These are phyloP conservation scores for Salicornia ramosissima DNA, from an alignment of 148 eudicot genomes.

Conservation along the genomic window DNA sequence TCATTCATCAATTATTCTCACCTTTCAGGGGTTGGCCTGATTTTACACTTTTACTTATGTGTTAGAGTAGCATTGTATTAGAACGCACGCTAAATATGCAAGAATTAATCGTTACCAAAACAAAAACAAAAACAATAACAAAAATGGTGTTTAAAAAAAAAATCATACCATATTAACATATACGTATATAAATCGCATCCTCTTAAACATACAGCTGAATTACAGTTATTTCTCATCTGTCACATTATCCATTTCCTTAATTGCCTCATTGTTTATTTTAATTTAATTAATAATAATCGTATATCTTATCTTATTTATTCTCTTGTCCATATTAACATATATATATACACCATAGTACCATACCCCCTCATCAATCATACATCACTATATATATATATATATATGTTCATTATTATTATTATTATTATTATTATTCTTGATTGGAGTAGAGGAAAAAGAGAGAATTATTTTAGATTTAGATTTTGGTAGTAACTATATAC, in stretches of 20 bases:
- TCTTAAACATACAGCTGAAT: slow-evolving; percentile 11
- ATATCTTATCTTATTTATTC: not conserved
- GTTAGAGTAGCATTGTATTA: no score
- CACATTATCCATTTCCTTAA: slow-evolving; percentile 10
- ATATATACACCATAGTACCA: no score
- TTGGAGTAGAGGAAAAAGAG: not conserved
- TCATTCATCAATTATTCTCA: no score
- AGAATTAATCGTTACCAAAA: no score
- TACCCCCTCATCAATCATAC: no score
- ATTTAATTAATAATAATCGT: not conserved
- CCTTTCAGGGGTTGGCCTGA: no score
- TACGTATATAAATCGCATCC: not conserved
- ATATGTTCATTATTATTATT: not conserved
- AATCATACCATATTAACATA: not conserved
- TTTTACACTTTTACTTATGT: no score
- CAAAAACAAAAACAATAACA: no score
- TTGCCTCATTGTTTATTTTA: not conserved
- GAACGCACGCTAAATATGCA: no score
- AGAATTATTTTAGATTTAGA: not conserved
- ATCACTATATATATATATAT: not conserved
- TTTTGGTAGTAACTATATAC: no score
- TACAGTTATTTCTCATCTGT: slow-evolving; percentile 18
- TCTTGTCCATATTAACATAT: no score
- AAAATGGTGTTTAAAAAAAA: not conserved
- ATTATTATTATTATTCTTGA: not conserved